These are phyloP conservation scores for Saccharomycopsis oosterbeekiorum DNA, from an alignment of 805 yeast species.

Conservation along the genomic window DNA sequence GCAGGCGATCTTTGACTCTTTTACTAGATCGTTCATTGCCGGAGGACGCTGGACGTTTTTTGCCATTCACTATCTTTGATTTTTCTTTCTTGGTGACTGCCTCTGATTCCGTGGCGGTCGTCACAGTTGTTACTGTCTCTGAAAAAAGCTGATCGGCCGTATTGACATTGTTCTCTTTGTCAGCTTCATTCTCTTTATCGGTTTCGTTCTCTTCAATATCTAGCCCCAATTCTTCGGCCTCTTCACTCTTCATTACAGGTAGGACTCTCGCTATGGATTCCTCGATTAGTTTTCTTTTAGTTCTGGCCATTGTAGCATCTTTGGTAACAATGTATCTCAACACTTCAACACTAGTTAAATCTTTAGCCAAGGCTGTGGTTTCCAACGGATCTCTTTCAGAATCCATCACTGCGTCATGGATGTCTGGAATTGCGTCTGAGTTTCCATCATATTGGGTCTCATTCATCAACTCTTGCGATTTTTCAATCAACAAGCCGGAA, in stretches of 20 bases:
- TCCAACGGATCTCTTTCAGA: slow-evolving; percentile 26
- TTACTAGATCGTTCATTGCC: slow-evolving; percentile 36
- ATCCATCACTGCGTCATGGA: slow-evolving; percentile 28
- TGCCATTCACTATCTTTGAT: slow-evolving; percentile 35
- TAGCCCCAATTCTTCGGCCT: slow-evolving; percentile 17
- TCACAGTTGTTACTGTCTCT: not conserved
- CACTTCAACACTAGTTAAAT: slow-evolving; percentile 10
- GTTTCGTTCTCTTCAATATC: slow-evolving; percentile 8
- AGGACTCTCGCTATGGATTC: slow-evolving; percentile 11
- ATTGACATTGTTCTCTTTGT: slow-evolving; percentile 60
- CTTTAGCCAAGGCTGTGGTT: slow-evolving; percentile 3
- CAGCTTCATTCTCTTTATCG: slow-evolving; percentile 32
- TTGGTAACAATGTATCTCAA: slow-evolving; percentile 7
- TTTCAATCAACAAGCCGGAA: not conserved
- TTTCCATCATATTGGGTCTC: slow-evolving; percentile 20
- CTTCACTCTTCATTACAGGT: slow-evolving; percentile 6
- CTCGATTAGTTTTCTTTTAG: slow-evolving; percentile 13
- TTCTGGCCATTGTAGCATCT: slow-evolving; percentile 12
- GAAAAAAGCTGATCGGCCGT: slow-evolving; percentile 49
- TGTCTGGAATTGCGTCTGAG: slow-evolving; percentile 59
- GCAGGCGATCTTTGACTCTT: slow-evolving; percentile 50
- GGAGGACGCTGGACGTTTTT: slow-evolving; percentile 32
- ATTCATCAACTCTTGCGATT: not conserved
- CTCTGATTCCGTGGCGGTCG: not conserved
- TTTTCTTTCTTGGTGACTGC: not conserved